These are phyloP conservation scores for Diaporthe velutina DNA, from an alignment of 2,329 filamentous ascomycete species.

Conservation along the genomic window DNA sequence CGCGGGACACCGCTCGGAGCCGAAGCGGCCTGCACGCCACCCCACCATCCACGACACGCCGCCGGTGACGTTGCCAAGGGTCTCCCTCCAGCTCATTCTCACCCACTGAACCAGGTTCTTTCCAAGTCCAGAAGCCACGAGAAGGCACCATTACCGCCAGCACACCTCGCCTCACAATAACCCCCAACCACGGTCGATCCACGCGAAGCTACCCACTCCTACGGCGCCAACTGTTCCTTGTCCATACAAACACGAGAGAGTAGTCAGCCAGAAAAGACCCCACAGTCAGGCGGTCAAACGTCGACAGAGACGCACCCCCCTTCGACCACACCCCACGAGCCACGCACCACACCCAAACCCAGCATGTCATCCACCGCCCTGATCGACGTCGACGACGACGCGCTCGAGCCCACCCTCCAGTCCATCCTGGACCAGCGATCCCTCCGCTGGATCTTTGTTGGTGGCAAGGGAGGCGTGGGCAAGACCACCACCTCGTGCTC, in stretches of 20 bases:
- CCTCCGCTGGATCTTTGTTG: constrained; percentile 98
- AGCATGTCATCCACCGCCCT: constrained; percentile 57
- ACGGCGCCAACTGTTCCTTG: background rate
- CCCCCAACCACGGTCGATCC: background rate
- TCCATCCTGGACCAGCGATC: constrained; percentile 95
- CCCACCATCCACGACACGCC: constrained; percentile 29
- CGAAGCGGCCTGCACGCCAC: constrained; percentile 21
- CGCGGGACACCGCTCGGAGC: constrained; percentile 16
- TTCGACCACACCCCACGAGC: background rate
- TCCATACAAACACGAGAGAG: background rate
- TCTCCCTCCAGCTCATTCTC: constrained; percentile 1
- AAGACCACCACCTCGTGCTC: constrained; percentile 99
- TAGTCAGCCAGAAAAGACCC: background rate
- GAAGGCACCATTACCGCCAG: constrained; percentile 6
- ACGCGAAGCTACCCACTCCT: background rate
- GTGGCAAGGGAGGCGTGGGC: constrained; percentile 97
- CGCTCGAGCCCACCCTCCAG: constrained; percentile 92
- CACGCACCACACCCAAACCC: constrained; percentile 23
- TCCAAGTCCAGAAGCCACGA: constrained; percentile 25
- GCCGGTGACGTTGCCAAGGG: constrained; percentile 32
- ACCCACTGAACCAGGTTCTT: constrained; percentile 20
- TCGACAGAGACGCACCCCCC: constrained; percentile 16
- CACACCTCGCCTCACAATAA: background rate
- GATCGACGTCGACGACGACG: constrained; percentile 74
- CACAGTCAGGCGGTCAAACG: constrained; percentile 7